Base-by-base conservation (phyloP, 352 stramenopile species). In the Blastocystis sp. region DNA sequence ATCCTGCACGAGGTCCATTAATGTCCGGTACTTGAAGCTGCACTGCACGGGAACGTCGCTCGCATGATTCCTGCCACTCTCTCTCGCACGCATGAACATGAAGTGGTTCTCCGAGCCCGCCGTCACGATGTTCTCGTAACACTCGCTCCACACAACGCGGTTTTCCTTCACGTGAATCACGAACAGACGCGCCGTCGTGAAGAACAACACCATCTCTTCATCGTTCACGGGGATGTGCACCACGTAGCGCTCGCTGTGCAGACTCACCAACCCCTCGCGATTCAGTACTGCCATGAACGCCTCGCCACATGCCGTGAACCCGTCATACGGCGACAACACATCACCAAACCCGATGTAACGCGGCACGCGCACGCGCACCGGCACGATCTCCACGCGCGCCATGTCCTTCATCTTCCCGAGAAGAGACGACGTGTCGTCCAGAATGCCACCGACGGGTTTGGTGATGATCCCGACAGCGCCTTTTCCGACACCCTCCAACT, bases 401-500 rank as follows among this genome's bases (percentile, higher is more conserved):
- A 89, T 80, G 41, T 89, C 67, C 39, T 89, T 89, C 67, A 77
- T 66, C 45, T 79, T 89, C 9, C 55, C 79, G 19, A 79, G 29
- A 4, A 80, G 21, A 10, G 26, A 33, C 41, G 63, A 80, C 19
- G 67, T 80, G 31, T 89, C 79, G 41, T 89, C 79, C 3, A 89
- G 26, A 24, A 89, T 21, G 10, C 79, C 79, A 24, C 63, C 67
- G 13, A 89, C 31, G 19, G 79, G 79, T 33, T 89, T 89, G 3
- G 79, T 65, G 19, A 89, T 39, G 1, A 89, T 80, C 3, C 79
- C 79, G 3, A 89, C 79, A 10, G 66, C 79, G 9, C 55, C 62
- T 61, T 95, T 95, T 10, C 94, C 94, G 10, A 97, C 92, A 9
- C 94, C 94, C 80, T 92, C 62, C 19, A 90, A 62, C 51, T 76